Conservation (phyloP, 73 alveolate genomes). For the Tetrahymena borealis region DNA sequence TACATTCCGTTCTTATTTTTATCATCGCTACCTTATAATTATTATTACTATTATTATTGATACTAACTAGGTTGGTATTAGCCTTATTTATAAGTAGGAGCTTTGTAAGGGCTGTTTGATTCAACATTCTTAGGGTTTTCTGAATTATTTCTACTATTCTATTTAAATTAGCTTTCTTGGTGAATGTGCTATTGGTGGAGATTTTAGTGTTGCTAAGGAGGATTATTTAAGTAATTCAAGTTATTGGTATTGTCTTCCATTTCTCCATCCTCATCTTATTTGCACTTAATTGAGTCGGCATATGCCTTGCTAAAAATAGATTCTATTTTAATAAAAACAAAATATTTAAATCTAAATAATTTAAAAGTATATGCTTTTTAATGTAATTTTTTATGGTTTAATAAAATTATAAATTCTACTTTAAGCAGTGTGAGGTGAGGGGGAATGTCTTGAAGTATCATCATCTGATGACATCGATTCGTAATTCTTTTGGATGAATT, state of each 20-base stretch:
- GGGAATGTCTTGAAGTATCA: background rate
- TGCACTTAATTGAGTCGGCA: background rate
- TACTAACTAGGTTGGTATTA: background rate
- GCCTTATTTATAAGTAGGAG: background rate
- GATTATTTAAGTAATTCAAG: background rate
- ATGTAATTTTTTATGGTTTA: background rate
- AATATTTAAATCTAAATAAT: too few species aligned
- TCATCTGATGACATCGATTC: background rate
- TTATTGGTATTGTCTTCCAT: background rate
- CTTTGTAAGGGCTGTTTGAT: background rate
- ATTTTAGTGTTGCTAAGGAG: background rate
- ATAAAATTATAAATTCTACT: background rate
- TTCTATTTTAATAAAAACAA: background rate
- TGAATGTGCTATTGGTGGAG: background rate
- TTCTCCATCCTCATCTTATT: background rate
- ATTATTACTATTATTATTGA: background rate
- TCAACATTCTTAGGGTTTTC: background rate
- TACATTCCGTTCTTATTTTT: background rate
- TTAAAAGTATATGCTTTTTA: background rate
- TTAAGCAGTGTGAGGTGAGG: background rate
- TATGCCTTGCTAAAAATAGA: background rate
- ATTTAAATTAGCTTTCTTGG: background rate
- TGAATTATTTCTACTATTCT: background rate
- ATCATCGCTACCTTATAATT: background rate
- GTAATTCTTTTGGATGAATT: background rate